Evolutionary conservation across 805 yeast species (phyloP).

Genomic region (Brettanomyces anomalus): DNA sequence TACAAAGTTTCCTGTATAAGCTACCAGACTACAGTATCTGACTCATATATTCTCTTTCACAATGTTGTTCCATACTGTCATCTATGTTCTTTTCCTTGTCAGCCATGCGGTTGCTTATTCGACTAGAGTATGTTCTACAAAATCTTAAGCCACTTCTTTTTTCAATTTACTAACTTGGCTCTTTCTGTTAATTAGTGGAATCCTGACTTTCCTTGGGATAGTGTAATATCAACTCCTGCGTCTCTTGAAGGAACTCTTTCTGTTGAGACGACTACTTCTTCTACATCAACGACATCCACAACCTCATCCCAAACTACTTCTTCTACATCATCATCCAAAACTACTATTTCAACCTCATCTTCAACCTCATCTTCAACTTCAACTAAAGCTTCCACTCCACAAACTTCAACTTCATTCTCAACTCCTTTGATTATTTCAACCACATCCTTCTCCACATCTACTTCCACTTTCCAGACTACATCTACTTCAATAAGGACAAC

Average conservation of each 20-base stretch:
- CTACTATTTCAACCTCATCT: slow-evolving; percentile 3
- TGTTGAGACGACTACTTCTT: slow-evolving; percentile 3
- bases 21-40: no score
- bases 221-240: slow-evolving; percentile 22
- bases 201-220: slow-evolving; percentile 20
- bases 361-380: slow-evolving; percentile 4
- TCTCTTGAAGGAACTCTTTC: slow-evolving; percentile 16
- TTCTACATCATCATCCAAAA: no score
- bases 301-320: slow-evolving; percentile 6
- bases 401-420: no score
- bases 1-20: no score
- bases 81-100: not conserved
- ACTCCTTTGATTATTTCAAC: no score
- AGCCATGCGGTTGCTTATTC: not conserved
- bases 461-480: no score
- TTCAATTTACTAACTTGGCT: not conserved
- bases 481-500: no score
- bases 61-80: not conserved
- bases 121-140: slow-evolving; percentile 1
- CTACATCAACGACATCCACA: slow-evolving; percentile 5
- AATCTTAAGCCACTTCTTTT: no score
- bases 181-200: slow-evolving; percentile 11
- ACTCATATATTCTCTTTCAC: no score
- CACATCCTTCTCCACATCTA: no score
- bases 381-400: slow-evolving; percentile 3